Conservation (phyloP, 192 early-diverging fungal genomes). For the Lobosporangium transversale region DNA sequence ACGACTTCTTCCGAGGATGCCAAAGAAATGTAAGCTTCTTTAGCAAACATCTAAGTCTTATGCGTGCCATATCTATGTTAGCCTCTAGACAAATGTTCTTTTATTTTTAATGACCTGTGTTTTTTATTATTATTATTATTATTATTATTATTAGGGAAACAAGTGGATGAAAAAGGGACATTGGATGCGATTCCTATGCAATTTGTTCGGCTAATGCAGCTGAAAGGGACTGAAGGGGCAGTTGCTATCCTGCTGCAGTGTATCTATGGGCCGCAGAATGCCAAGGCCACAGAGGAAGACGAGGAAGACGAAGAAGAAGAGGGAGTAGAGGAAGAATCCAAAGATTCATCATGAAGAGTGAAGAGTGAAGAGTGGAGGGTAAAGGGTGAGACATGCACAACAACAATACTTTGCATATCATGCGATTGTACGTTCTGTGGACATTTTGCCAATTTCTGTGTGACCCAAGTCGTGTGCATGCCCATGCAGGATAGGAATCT, state of each 20-base stretch:
- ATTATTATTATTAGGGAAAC: slow-evolving; percentile 26
- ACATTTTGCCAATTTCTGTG: too few species aligned
- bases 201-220: slow-evolving; percentile 34
- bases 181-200: slow-evolving; percentile 42
- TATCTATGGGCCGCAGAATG: slow-evolving; percentile 21
- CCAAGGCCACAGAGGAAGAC: background rate
- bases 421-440: too few species aligned
- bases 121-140: background rate
- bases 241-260: slow-evolving; percentile 29
- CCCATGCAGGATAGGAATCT: too few species aligned
- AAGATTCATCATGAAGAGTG: too few species aligned
- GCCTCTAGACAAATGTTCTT: too few species aligned
- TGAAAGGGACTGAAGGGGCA: slow-evolving; percentile 38
- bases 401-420: too few species aligned
- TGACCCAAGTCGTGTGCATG: too few species aligned
- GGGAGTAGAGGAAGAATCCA: background rate
- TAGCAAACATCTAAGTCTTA: background rate
- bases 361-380: too few species aligned
- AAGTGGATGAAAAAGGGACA: slow-evolving; percentile 27
- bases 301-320: background rate
- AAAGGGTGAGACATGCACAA: too few species aligned
- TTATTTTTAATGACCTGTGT: background rate
- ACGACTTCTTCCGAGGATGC: slow-evolving; percentile 36
- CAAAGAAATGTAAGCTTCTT: slow-evolving; percentile 28
- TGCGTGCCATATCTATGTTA: too few species aligned